Evolutionary conservation across 805 yeast genomes (phyloP).

Genomic region (Yamadazyma olivae): DNA sequence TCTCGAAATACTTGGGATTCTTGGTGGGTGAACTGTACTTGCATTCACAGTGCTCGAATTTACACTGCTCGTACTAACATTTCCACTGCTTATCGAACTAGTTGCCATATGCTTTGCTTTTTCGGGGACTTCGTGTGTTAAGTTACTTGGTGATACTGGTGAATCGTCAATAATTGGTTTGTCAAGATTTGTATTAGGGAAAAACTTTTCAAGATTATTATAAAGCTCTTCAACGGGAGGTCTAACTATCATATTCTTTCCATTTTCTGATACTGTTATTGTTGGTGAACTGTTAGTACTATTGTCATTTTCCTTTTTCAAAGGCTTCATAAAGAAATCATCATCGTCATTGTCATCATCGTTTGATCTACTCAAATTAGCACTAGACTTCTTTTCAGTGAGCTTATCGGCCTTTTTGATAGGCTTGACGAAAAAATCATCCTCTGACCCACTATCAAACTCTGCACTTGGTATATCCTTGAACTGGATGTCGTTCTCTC

Average conservation of each 20-base stretch:
- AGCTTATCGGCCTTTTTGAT: conserved; percentile 10
- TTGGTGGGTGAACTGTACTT: conserved; percentile 3
- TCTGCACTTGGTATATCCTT: conserved; percentile 47
- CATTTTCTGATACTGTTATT: neutral
- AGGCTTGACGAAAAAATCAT: conserved; percentile 29
- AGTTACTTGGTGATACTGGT: conserved; percentile 44
- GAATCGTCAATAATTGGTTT: conserved; percentile 82
- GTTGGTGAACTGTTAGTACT: neutral
- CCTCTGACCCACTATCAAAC: conserved; percentile 24
- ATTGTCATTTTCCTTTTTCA: conserved; percentile 7
- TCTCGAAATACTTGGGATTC: conserved; percentile 36
- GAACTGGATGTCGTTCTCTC: conserved; percentile 71
- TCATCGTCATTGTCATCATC: conserved; percentile 35
- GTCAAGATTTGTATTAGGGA: conserved; percentile 90
- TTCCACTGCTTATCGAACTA: neutral
- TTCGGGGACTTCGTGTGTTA: neutral
- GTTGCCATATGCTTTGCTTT: conserved; percentile 1
- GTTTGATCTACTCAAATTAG: too few species aligned
- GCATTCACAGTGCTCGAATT: neutral
- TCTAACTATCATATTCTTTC: conserved; percentile 57
- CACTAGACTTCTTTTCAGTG: neutral
- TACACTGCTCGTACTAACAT: conserved; percentile 13
- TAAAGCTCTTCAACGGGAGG: conserved; percentile 95
- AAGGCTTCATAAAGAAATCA: conserved; percentile 56
- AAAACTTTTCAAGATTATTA: conserved; percentile 85